Base-by-base conservation (phyloP, 1,139 yeast species). In the Hyphopichia pseudoburtonii region DNA sequence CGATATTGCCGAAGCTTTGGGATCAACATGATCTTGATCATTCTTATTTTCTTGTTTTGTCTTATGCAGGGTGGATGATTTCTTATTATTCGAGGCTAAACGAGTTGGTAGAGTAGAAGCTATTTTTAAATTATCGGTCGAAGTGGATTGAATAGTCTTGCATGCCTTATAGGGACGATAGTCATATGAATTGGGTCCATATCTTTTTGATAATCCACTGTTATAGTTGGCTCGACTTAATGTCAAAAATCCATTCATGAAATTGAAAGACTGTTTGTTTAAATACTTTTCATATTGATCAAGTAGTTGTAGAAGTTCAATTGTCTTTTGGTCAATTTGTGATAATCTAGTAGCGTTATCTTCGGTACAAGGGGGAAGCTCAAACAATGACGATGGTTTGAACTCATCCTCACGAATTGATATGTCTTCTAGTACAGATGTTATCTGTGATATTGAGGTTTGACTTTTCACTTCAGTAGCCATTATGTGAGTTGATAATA, bases 221-320 rank as follows among this genome's bases (percentile, higher is more conserved):
- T 52, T 54, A 44, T 59, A 71, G 44, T 67, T 70, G 26, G 76
- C 75, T 39, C 74, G 42, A 39, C 75, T 68, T 33, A 71, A 48
- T 36, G 60, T 60, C 27, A 66, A 46, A 40, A 48, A 62, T 4
- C 73, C 75, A 28, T 61, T 53, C 11, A 51, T 46, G 45, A 54
- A 66, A 34, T 48, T 47, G 9, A 35, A 27, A 10, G 65, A 46
- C 38, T 48, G 48, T 5, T 45, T 54, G 30, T 52, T 51, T 16
- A 53, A 47, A 11, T 52, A 22, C 9, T 36, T 32, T 39, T 66
- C 69, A 45, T 71, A 71, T 37, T 52, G 44, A 36, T 64, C 56
- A 14, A 70, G 37, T 15, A 61, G 41, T 15, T 51, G 52, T 6
- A 67, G 46, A 26, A 67, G 42, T 38, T 51, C 40, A 7, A 49